Evolutionary conservation across 345 rosid species (phyloP).

Genomic region (Eucalyptus pumila): DNA sequence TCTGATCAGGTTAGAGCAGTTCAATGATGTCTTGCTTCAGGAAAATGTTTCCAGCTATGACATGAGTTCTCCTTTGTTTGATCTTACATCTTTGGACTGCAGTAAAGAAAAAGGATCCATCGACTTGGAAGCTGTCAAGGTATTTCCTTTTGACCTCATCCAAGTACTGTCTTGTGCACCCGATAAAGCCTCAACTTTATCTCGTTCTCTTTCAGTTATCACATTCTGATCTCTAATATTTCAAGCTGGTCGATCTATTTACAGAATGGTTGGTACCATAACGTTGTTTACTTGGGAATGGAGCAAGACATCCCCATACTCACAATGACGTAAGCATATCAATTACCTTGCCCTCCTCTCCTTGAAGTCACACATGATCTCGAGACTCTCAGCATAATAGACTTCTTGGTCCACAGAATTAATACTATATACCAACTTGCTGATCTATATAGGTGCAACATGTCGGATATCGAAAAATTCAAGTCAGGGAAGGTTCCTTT

Average conservation of each 20-base stretch:
- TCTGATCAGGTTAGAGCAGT: conserved; percentile 73
- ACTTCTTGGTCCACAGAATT: not conserved
- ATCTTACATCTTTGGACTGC: conserved; percentile 29
- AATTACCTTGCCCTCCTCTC: not conserved
- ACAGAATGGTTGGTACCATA: conserved; percentile 74
- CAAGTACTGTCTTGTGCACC: not conserved
- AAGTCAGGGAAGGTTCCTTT: conserved; percentile 37
- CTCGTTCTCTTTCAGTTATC: not conserved
- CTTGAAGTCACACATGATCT: not conserved
- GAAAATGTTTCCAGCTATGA: conserved; percentile 35
- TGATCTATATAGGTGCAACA: conserved; percentile 38
- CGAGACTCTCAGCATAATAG: not conserved
- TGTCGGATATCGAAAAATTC: conserved; percentile 17
- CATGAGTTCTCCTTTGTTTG: conserved; percentile 33
- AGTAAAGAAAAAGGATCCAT: conserved; percentile 25
- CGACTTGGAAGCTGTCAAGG: conserved; percentile 45
- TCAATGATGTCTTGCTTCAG: conserved; percentile 74
- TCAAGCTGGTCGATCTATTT: not conserved
- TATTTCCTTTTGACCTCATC: not conserved
- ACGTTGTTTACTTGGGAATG: conserved; percentile 65
- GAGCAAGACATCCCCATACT: conserved; percentile 46
- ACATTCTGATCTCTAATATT: not conserved
- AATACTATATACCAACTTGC: not conserved
- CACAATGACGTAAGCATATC: conserved; percentile 60
- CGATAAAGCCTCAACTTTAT: not conserved